Conservation (phyloP, 768 basidiomycete species). For the Boletus pseudo-olivaceus region DNA sequence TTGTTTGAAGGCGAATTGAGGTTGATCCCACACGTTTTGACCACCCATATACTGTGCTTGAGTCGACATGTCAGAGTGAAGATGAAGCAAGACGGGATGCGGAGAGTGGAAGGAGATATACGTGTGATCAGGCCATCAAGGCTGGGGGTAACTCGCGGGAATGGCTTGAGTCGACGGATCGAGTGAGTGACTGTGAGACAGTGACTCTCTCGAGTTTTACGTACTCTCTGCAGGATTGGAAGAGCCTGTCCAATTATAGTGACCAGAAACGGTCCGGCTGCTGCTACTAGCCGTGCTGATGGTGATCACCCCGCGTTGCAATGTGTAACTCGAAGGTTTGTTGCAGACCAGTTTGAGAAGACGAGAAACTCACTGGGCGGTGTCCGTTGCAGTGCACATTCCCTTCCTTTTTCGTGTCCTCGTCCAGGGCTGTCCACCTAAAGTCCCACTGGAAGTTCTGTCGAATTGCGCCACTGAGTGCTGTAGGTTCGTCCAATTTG, state of each 20-base stretch:
- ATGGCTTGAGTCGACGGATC: background rate
- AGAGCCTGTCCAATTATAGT: background rate
- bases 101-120: background rate
- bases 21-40: conserved; percentile 19
- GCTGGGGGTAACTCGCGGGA: background rate
- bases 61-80: conserved; percentile 20
- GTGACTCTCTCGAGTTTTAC: conserved; percentile 4
- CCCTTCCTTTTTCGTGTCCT: background rate
- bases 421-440: background rate
- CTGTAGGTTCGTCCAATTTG: background rate
- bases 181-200: background rate
- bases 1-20: conserved; percentile 11
- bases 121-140: conserved; percentile 5
- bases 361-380: background rate
- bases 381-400: background rate
- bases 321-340: background rate
- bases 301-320: background rate
- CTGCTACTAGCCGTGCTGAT: conserved; percentile 1
- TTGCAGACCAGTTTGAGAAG: background rate
- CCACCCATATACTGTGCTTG: conserved; percentile 11
- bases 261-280: conserved; percentile 7
- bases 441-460: background rate
- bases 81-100: background rate
- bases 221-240: background rate
- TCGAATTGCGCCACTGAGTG: background rate